Evolutionary conservation across 2,329 filamentous ascomycete genomes (phyloP), one percentile per base, ranked within the genome.

Genomic region (Myrmaecium sp.): DNA sequence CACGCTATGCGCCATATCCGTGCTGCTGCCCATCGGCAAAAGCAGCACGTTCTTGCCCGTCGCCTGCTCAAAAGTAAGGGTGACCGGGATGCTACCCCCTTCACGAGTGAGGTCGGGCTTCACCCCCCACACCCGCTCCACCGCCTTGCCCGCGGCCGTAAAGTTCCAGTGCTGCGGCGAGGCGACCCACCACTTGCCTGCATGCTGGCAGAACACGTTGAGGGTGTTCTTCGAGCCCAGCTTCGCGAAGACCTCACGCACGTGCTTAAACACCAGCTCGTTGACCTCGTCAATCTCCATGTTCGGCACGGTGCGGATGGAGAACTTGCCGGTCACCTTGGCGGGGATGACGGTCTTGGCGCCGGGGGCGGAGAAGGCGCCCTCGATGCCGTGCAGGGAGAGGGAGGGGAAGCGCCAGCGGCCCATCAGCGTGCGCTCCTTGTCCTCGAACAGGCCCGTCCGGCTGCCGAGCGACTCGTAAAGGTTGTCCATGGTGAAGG

Each of bases 131-230:
- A 98, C 89, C 37, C 82, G 72, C 63, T 95, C 77, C 17, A 89
- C 83, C n/a, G 89, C 89, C 67, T 93, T 95, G 47, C 76, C 72
- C 9, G 89, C 89, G 14, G 86, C 86, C 16, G 73, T 69, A 59
- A 95, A 98, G 66, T 98, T 98, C 83, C 89, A 95, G 66, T 98
- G 86, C 60, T 92, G 89, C 16, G 89, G 86, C 47, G 78, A 84
- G 24, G 91, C 83, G 25, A 92, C 83, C 89, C 89, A 98, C 89
- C 89, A 98, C 60, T 94, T 94, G 41, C 89, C 89, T 32, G 74
- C 75, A 62, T 98, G 89, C 56, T 86, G 74, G 31, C 84, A 65
- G 47, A 65, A 73, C 28, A 83, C 74, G 43, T 80, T 79, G 47
- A 92, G 55, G 10, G 66, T 83, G 64, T 98, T 98, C 67, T 98